Evolutionary conservation across 257 asterid genomes (phyloP).

Genomic region (Avicennia marina): DNA sequence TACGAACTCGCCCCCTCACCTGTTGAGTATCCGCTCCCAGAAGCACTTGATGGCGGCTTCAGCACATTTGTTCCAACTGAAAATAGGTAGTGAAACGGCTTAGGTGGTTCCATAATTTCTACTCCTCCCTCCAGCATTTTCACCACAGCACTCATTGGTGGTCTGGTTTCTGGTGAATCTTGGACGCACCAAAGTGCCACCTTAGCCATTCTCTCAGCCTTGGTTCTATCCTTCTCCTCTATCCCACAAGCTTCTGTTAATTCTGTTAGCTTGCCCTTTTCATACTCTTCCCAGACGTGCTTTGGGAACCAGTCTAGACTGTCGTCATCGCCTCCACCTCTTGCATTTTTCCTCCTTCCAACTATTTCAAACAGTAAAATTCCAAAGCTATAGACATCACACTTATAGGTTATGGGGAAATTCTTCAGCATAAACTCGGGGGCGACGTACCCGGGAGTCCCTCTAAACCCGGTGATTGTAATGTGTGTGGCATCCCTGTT

Average conservation of each 20-base stretch:
- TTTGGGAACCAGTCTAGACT: slow-evolving; percentile 32
- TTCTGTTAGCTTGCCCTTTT: slow-evolving; percentile 24
- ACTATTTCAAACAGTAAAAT: slow-evolving; percentile 29
- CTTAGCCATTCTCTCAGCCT: slow-evolving; percentile 18
- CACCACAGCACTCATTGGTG: slow-evolving; percentile 31
- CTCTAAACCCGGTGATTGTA: slow-evolving; percentile 18
- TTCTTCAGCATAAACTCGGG: slow-evolving; percentile 31
- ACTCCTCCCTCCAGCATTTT: slow-evolving; percentile 43
- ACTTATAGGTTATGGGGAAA: slow-evolving; percentile 27
- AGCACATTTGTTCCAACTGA: slow-evolving; percentile 14
- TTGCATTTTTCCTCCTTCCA: slow-evolving; percentile 29
- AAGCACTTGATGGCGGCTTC: slow-evolving; percentile 12
- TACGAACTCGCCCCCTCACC: slow-evolving; percentile 20
- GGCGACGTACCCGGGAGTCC: slow-evolving; percentile 32
- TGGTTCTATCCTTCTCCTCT: slow-evolving; percentile 21
- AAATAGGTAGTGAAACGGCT: slow-evolving; percentile 24
- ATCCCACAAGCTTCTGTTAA: slow-evolving; percentile 21
- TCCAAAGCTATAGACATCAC: slow-evolving; percentile 36
- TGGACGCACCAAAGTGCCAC: slow-evolving; percentile 32
- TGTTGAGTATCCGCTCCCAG: slow-evolving; percentile 18
- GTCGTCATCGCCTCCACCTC: background rate
- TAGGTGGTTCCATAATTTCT: slow-evolving; percentile 35
- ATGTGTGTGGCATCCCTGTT: slow-evolving; percentile 24
- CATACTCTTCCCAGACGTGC: slow-evolving; percentile 29
- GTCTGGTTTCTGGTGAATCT: slow-evolving; percentile 19